Evolutionary conservation across 2,329 filamentous ascomycete species (phyloP), one percentile per base, ranked within the genome.

Genomic region (Penicillium sp.): DNA sequence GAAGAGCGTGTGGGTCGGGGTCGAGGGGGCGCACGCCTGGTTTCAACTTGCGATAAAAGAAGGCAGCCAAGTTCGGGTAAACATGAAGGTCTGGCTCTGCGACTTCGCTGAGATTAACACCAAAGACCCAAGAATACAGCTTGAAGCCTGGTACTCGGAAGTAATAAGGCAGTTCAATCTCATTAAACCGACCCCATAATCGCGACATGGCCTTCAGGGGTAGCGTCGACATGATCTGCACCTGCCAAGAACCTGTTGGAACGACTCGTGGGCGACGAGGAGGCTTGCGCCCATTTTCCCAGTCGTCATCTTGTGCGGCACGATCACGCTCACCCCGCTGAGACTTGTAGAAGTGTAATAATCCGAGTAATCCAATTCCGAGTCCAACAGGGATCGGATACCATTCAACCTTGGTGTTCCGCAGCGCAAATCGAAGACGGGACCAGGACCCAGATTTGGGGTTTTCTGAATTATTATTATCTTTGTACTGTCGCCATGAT

Each of bases 31-130:
- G 87, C 12, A 83, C 85, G 31, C 92, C 93, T 6, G 93, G 91
- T 73, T 97, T 97, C 57, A 99, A 81, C 1, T 87, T 91, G 58
- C 94, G 90, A 75, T 97, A 99, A 80, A 99, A 99, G 81, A 99
- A 99, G 55, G 93, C 86, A 6, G 93, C 91, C 40, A 99, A 85
- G 70, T 99, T 99, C 20, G 92, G 90, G 72, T 94, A 99, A 46
- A 84, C 84, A 71, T 90, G 92, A 20, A 99, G 85, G 67, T 99
- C 94, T 18, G 88, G 85, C 70, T 99, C 92, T 29, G 87, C 85
- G 18, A 97, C 87, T 77, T 99, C 94, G 56, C 88, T 84, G 55
- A 99, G 83, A 72, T 89, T 89, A 68, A 96, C 92, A n/a, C 92
- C 92, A 68, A 97, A 97, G 35, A 93, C 82, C 78, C 83, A 95